Conservation (phyloP, 2,329 filamentous ascomycete species). For the Chrysoporthe puriensis region DNA sequence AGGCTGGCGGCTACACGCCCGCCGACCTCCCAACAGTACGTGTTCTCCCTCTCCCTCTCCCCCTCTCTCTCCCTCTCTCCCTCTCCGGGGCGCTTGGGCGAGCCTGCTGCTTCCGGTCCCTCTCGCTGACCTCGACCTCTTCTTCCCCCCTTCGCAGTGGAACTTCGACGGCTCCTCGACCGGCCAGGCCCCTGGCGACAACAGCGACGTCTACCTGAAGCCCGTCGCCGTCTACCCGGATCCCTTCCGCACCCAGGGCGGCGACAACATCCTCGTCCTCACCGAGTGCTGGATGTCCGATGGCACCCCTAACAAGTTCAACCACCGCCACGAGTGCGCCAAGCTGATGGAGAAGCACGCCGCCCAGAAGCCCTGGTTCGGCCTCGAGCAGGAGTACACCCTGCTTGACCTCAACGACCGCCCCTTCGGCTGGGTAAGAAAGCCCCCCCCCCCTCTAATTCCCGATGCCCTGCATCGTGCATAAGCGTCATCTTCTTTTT, state of each 20-base stretch:
- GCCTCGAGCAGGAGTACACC: slow-evolving; percentile 98
- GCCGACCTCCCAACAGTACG: slow-evolving; percentile 51
- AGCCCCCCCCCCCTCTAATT: not conserved
- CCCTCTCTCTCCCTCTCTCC: not conserved
- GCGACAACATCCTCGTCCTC: slow-evolving; percentile 92
- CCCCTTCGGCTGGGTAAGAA: slow-evolving; percentile 78
- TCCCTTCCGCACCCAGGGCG: slow-evolving; percentile 73
- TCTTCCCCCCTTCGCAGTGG: slow-evolving; percentile 11
- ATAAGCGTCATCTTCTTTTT: too few relatives aligned
- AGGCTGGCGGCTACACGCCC: slow-evolving; percentile 49
- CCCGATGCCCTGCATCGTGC: too few relatives aligned
- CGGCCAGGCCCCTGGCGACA: slow-evolving; percentile 74
- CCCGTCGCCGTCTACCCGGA: slow-evolving; percentile 75
- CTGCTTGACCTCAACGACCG: slow-evolving; percentile 83
- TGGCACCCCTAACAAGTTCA: slow-evolving; percentile 96
- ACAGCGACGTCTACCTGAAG: slow-evolving; percentile 97
- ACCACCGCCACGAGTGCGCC: slow-evolving; percentile 90
- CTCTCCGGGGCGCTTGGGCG: too few relatives aligned
- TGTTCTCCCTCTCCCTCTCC: not conserved
- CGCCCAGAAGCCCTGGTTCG: slow-evolving; percentile 90
- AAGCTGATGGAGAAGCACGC: slow-evolving; percentile 89
- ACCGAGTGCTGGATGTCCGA: slow-evolving; percentile 94
- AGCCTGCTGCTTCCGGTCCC: too few relatives aligned
- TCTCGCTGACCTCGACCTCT: not conserved
- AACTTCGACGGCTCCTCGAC: slow-evolving; percentile 75